phyloP scores from a whole-genome alignment of 306 rosid genomes.

The Fragaria ananassa region DNA sequence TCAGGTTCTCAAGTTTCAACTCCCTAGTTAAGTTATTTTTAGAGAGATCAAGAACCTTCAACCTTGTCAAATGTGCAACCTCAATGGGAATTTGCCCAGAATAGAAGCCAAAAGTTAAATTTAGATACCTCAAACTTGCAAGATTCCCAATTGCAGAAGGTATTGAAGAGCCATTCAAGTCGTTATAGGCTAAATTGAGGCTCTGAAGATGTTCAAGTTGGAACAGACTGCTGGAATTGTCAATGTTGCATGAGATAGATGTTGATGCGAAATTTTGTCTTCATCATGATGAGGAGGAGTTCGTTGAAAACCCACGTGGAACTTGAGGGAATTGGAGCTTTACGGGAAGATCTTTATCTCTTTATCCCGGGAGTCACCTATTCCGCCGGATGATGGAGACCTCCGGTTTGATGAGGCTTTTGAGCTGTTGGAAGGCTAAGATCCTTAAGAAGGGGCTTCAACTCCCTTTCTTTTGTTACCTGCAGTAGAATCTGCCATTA shows the following conservation, averaged over 20 bases:
- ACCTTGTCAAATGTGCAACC: background rate
- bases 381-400: too few relatives aligned
- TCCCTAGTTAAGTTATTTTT: background rate
- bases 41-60: background rate
- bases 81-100: background rate
- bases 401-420: too few relatives aligned
- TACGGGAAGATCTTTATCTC: too few relatives aligned
- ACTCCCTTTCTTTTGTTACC: too few relatives aligned
- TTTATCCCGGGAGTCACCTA: too few relatives aligned
- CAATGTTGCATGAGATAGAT: background rate
- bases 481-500: too few relatives aligned
- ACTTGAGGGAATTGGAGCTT: too few relatives aligned
- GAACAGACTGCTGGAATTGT: background rate
- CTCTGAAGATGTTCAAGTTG: background rate
- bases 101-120: background rate
- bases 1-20: background rate
- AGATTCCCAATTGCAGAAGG: slow-evolving; percentile 22
- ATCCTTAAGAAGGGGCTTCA: too few relatives aligned
- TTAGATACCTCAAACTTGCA: slow-evolving; percentile 10
- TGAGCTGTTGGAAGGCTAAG: too few relatives aligned
- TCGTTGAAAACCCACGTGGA: too few relatives aligned
- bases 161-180: background rate
- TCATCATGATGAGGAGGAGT: too few relatives aligned
- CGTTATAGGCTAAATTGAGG: background rate
- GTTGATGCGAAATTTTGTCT: too few relatives aligned